Base-by-base conservation (phyloP, 345 rosid genomes). In the Draba incana region DNA sequence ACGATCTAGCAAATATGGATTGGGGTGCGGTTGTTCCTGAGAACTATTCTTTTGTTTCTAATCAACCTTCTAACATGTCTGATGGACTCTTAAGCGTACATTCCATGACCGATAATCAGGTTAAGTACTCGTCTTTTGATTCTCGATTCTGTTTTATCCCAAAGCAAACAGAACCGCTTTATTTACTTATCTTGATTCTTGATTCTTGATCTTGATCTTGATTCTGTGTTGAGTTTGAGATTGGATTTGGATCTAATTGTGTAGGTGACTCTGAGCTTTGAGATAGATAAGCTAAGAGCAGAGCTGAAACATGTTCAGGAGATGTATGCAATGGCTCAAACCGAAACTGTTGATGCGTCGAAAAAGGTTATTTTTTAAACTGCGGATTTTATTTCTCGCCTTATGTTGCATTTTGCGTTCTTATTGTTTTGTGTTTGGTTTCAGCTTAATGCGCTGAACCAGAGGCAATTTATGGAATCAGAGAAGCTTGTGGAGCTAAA, bases 211-310 rank as follows among this genome's bases (percentile, higher is more conserved):
- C 39, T 7, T 56, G 14, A 16, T 44, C 13, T 65, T 28, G 50
- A 12, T 46, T 53, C 4, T 54, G 61, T 35, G 3, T 30, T 31
- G 42, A 4, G 52, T 66, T 72, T 0, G 51, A 5, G 35, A 37
- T 38, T 74, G 8, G 44, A 27, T 6, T 4, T 24, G 4, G 28
- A 28, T 37, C 52, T 37, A 5, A 8, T 15, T 52, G 12, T 65
- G 76, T 87, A 92, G 98, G 84, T 43, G 58, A 75, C 81, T 62
- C 55, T 88, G 58, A 77, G 75, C 79, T 86, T 84, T 68, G 97
- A 93, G 96, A 71, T 93, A 64, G 96, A 93, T 79, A 90, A 90
- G 84, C 84, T 93, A 60, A 88, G 88, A 80, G 74, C 77, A 25
- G 97, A 90, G 70, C 90, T 93, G 41, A 88, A 92, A 71, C 97